Evolutionary conservation across 805 yeast genomes (phyloP).

Genomic region (Candida berthetii): DNA sequence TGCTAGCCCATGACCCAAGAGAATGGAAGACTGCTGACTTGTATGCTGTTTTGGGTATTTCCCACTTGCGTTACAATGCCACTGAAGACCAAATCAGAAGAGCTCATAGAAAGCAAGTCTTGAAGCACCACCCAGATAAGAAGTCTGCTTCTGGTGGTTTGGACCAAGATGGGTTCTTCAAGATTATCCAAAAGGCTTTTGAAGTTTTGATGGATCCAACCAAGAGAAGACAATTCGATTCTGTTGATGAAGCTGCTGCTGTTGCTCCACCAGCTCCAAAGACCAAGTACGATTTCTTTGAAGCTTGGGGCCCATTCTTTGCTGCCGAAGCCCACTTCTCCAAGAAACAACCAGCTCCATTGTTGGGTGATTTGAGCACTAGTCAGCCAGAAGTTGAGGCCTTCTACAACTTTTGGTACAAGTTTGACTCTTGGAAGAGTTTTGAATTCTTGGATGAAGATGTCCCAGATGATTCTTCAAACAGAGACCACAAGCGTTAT

Average conservation of each 20-base stretch:
- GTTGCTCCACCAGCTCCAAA: slow-evolving; percentile 71
- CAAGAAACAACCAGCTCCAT: slow-evolving; percentile 83
- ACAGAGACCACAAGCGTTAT: slow-evolving; percentile 99
- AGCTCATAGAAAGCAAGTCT: slow-evolving; percentile 95
- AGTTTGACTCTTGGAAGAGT: slow-evolving; percentile 96
- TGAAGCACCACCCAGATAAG: slow-evolving; percentile 98
- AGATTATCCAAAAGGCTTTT: slow-evolving; percentile 94
- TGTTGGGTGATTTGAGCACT: slow-evolving; percentile 61
- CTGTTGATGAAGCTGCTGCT: slow-evolving; percentile 87
- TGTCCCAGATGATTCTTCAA: slow-evolving; percentile 97
- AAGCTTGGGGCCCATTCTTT: slow-evolving; percentile 90
- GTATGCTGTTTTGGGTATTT: slow-evolving; percentile 91
- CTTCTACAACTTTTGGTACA: slow-evolving; percentile 89
- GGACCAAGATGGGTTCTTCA: slow-evolving; percentile 95
- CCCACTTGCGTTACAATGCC: slow-evolving; percentile 86
- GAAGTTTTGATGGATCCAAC: slow-evolving; percentile 81
- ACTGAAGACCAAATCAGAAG: slow-evolving; percentile 89
- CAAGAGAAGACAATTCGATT: slow-evolving; percentile 91
- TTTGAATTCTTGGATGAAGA: slow-evolving; percentile 98
- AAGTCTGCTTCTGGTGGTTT: slow-evolving; percentile 82
- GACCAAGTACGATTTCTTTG: slow-evolving; percentile 73
- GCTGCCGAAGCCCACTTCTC: slow-evolving; percentile 90
- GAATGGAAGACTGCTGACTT: slow-evolving; percentile 97
- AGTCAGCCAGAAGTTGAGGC: slow-evolving; percentile 77
- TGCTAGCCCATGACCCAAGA: slow-evolving; percentile 89